phyloP scores from a whole-genome alignment of 305 asterid genomes.

The Withania somnifera region DNA sequence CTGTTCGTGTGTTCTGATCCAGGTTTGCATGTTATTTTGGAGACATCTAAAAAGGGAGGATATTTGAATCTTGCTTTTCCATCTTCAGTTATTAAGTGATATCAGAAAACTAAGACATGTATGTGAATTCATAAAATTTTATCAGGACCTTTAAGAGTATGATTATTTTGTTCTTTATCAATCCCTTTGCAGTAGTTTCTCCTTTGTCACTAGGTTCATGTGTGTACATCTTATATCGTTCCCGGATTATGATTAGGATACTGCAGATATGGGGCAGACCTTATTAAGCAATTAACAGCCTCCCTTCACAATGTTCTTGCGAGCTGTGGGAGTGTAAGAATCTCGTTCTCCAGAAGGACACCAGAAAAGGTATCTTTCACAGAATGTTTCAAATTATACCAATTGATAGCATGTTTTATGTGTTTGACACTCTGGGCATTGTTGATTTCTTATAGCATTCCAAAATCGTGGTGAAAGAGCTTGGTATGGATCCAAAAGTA shows the following conservation, averaged over 20 bases:
- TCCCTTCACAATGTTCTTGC: slow-evolving; percentile 73
- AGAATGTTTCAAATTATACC: not conserved
- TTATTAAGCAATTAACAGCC: slow-evolving; percentile 59
- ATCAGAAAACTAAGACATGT: not conserved
- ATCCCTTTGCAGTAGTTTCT: not conserved
- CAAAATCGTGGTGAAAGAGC: slow-evolving; percentile 55
- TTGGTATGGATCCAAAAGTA: slow-evolving; percentile 67
- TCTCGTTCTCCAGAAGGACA: slow-evolving; percentile 95
- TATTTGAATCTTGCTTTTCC: not conserved
- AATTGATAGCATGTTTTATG: not conserved
- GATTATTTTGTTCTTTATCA: not conserved
- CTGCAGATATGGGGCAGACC: slow-evolving; percentile 82
- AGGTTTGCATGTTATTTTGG: not conserved
- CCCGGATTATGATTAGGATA: slow-evolving; percentile 41
- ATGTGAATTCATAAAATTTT: not conserved
- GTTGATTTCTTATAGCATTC: slow-evolving; percentile 36
- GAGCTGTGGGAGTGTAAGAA: slow-evolving; percentile 85
- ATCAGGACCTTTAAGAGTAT: not conserved
- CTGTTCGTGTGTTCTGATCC: no score
- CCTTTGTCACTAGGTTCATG: not conserved
- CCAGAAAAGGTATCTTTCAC: slow-evolving; percentile 56
- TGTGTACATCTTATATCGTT: not conserved
- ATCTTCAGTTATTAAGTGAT: not conserved
- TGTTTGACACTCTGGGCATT: not conserved
- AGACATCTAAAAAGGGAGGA: not conserved